Evolutionary conservation across 2,329 filamentous ascomycete species (phyloP).

Genomic region (Penicillium sp.): DNA sequence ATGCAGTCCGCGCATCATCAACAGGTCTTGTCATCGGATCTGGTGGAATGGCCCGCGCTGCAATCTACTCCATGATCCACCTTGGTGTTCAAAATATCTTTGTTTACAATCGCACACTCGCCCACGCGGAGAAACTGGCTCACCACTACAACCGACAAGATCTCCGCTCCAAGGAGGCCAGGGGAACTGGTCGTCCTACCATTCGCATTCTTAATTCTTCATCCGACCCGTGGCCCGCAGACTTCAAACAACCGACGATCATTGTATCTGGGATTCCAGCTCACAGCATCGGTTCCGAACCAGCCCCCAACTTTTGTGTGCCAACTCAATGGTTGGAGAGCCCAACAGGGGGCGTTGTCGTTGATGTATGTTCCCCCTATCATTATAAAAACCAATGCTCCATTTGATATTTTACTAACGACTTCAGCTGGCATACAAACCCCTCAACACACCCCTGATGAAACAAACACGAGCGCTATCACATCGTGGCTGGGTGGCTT

Average conservation of each 20-base stretch:
- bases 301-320: conserved; percentile 35
- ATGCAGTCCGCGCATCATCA: conserved; percentile 56
- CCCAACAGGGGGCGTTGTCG: conserved; percentile 40
- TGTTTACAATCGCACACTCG: conserved; percentile 37
- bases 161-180: conserved; percentile 19
- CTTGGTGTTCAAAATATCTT: conserved; percentile 40
- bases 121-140: conserved; percentile 36
- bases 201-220: conserved; percentile 31
- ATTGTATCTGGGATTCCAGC: conserved; percentile 40
- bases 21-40: conserved; percentile 61
- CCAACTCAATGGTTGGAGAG: conserved; percentile 40
- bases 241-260: conserved; percentile 38
- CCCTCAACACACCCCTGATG: conserved; percentile 38
- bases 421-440: conserved; percentile 41
- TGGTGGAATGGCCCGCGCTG: conserved; percentile 48
- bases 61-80: conserved; percentile 41
- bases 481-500: conserved; percentile 39
- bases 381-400: background rate
- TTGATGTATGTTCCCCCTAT: conserved; percentile 34
- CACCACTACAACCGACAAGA: conserved; percentile 38
- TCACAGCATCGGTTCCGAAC: conserved; percentile 36
- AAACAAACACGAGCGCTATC: conserved; percentile 37
- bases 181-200: conserved; percentile 19
- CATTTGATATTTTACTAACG: background rate
- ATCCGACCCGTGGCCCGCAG: conserved; percentile 33